Evolutionary conservation across 108 stramenopile species (phyloP), one percentile per base, ranked within the genome.

Genomic region (Cyclotella kingstonii): DNA sequence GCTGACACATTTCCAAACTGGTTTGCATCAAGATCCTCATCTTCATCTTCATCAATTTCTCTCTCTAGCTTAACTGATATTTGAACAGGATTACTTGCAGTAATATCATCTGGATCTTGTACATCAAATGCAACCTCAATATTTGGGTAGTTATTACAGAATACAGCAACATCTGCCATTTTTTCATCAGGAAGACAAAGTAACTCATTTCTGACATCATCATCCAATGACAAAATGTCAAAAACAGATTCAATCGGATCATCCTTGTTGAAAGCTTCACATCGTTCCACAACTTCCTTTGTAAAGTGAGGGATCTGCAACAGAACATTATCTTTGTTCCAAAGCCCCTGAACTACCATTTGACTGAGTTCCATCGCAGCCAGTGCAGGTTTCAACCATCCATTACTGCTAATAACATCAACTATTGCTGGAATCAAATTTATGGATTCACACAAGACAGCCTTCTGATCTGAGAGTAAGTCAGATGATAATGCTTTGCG

Each of bases 341-440:
- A 98, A 12, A 95, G 75, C 25, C 95, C 98, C 68, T 98, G 98
- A 17, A 98, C 95, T 52, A 99, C 82, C 96, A 96, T 97, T 65
- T 98, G 98, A 44, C 92, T 92, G 9, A 99, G 73, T 72, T 99
- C 98, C 99, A 99, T 98, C 11, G 97, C 96, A 43, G 91, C 96
- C 23, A 99, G 77, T 11, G 98, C 97, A 21, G 98, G 97, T 69
- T 93, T 95, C 39, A 98, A 81, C 96, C 97, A 97, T 4, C 97
- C 93, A 63, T 95, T 94, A 66, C 94, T 95, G 35, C 95, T 93
- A 36, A 98, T 91, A 3, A 99, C 97, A 68, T 99, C 99, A 50
- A 99, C 99, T 42, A 97, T 83, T 14, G 98, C 94, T 62, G 90
- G 95, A 57, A 98, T 73, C 28, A 98, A 69, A 43, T 84, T 82